Base-by-base conservation (phyloP, 2,329 filamentous ascomycete species). In the Colletotrichum filicis region DNA sequence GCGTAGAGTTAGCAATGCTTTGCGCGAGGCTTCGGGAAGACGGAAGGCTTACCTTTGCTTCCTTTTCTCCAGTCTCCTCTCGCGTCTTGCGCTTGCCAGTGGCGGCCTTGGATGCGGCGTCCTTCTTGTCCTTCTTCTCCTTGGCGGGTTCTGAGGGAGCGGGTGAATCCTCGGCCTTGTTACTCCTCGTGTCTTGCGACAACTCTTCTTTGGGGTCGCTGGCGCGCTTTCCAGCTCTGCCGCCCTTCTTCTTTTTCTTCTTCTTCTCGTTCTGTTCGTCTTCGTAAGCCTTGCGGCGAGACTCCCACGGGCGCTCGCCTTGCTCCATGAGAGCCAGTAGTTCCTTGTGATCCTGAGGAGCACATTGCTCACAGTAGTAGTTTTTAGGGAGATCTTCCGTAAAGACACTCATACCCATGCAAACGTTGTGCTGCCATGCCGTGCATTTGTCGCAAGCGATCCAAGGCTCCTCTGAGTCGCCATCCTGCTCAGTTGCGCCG, bases 361-460 rank as follows among this genome's bases (percentile, higher is more conserved):
- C 89, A 85, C 97, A 98, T 83, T 92, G 87, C 83, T 99, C 97
- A 84, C 97, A 99, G 83, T 93, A 97, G 85, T 99, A 99, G 82
- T 94, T 89, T 74, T 93, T 93, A 35, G 94, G 93, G 68, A 94
- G 88, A 78, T 95, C 91, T 72, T 95, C 93, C 37, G 92, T 90
- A 77, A 94, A 95, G 59, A 92, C 91, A 78, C 89, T 91, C 80
- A 98, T 90, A 66, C 94, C 95, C 87, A 99, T 94, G 81, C 97
- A 99, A 75, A 97, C 92, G 79, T 98, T 98, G 83, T 99, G 97
- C 83, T 99, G 97, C 97, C 97, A 99, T 55, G 93, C 96, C 61
- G 91, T 91, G 83, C 97, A 99, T 59, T 90, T 91, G 82, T 99
- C 97, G 85, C 97, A 99, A 74, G 94, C 95, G 79, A 99, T 98